Conservation (phyloP, 2,329 filamentous ascomycete species). For the Neofusicoccum kwambonambiense region DNA sequence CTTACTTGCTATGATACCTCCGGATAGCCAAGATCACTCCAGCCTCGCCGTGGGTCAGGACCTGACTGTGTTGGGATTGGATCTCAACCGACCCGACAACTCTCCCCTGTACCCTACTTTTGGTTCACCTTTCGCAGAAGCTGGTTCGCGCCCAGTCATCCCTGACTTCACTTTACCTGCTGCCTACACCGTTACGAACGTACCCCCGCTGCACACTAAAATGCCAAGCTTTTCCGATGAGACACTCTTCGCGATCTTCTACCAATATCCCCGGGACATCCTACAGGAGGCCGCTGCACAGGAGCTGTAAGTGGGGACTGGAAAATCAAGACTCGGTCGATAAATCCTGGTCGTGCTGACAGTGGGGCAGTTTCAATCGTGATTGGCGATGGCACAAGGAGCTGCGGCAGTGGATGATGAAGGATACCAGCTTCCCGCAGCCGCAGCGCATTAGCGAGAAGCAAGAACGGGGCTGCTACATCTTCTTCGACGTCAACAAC, state of each 20-base stretch:
- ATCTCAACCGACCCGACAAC: constrained; percentile 59
- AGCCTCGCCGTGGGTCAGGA: constrained; percentile 62
- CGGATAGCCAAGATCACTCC: constrained; percentile 51
- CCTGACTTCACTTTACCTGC: constrained; percentile 61
- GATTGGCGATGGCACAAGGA: constrained; percentile 57
- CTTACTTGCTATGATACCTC: constrained; percentile 57
- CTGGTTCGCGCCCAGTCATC: constrained; percentile 58
- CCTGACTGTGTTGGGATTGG: constrained; percentile 61
- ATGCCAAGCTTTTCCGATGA: constrained; percentile 61
- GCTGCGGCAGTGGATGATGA: constrained; percentile 56
- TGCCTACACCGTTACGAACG: constrained; percentile 66
- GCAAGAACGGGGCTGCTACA: constrained; percentile 52
- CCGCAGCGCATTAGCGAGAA: constrained; percentile 47
- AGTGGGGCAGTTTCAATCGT: constrained; percentile 35
- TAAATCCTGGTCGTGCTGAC: neutral
- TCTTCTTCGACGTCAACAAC: constrained; percentile 55
- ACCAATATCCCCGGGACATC: constrained; percentile 64
- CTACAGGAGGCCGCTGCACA: constrained; percentile 65
- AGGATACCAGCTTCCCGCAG: constrained; percentile 46
- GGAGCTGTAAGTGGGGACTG: constrained; percentile 50
- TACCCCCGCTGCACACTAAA: constrained; percentile 59
- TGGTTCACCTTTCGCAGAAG: constrained; percentile 61
- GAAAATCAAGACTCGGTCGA: neutral
- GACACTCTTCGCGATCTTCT: constrained; percentile 69
- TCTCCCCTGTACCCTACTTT: constrained; percentile 64